These are phyloP conservation scores for Strobilomyces dryophilus DNA, from an alignment of 768 basidiomycete species.

Conservation along the genomic window DNA sequence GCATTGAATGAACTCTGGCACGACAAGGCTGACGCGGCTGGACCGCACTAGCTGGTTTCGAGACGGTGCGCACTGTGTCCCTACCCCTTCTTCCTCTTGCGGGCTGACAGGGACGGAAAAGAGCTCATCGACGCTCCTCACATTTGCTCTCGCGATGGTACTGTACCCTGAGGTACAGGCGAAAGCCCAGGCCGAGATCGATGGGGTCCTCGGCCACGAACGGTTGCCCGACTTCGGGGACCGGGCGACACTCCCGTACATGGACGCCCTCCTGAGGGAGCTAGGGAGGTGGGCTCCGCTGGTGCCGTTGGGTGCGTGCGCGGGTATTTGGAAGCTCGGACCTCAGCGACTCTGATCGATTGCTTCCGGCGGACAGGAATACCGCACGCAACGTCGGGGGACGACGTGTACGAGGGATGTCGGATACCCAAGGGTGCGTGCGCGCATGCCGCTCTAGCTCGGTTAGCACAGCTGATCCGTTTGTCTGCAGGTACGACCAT, in stretches of 20 bases:
- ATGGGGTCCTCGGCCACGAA: constrained; percentile 18
- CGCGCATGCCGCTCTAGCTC: not conserved
- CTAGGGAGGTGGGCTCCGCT: constrained; percentile 25
- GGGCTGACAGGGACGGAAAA: not conserved
- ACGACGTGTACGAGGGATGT: constrained; percentile 30
- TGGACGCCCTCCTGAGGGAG: constrained; percentile 40
- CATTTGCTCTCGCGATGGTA: constrained; percentile 28
- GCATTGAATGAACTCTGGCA: not conserved
- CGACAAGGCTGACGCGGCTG: not conserved
- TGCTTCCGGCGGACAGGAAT: constrained; percentile 11
- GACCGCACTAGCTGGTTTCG: constrained; percentile 20
- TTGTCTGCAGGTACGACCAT: constrained; percentile 24
- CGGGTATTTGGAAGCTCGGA: too few species aligned
- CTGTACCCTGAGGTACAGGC: constrained; percentile 25
- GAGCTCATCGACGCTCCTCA: constrained; percentile 23
- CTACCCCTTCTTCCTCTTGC: too few species aligned
- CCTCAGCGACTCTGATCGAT: too few species aligned
- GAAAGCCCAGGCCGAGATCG: constrained; percentile 25
- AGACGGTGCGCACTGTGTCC: constrained; percentile 15
- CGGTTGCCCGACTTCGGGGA: constrained; percentile 27
- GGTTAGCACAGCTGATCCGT: not conserved
- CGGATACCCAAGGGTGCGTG: constrained; percentile 38
- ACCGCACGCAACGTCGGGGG: constrained; percentile 21
- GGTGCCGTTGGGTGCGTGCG: constrained; percentile 20
- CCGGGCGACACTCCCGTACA: constrained; percentile 34